Evolutionary conservation across 768 basidiomycete species (phyloP), one percentile per base, ranked within the genome.

Genomic region (Serpula lacrymans): DNA sequence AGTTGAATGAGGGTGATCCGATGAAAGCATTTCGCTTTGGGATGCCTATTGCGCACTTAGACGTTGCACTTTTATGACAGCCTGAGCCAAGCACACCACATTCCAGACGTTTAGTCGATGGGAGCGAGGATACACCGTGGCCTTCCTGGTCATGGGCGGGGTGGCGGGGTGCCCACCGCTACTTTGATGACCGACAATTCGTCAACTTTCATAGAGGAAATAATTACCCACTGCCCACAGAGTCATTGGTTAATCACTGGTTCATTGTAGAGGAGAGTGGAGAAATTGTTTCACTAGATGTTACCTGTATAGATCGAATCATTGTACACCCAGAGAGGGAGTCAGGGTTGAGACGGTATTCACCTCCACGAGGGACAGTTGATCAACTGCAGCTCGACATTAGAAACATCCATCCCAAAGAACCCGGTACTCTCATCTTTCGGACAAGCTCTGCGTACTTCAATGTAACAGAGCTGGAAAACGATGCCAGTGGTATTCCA

Each of bases 141-240:
- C 55, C 53, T 5, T 55, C 56, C 12, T 57, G 55, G 55, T 53
- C 56, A 11, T 57, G 55, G 50, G 43, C 56, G 4, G 55, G 50
- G 2, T 57, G 55, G 56, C 48, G 33, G 18, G 56, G 56, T 27
- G 53, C 50, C 7, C 37, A 47, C 11, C 31, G 6, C 14, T 45
- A 45, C 20, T 39, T 6, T 51, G 46, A n/a, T 22, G 37, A 16
- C 13, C 12, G 16, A 6, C 27, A 39, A 10, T 27, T 31, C 44
- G 42, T 23, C 20, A 29, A 13, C 34, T 39, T 31, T 12, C 38
- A 14, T 12, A 34, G 10, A 34, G 47, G 22, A 2, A 33, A 37
- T 26, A 17, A 18, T 3, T 46, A 43, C 30, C 17, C 17, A 2
- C 22, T 7, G 7, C 55, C 55, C 17, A 34, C 22, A 1, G 49